Evolutionary conservation across 2,329 filamentous ascomycete genomes (phyloP).

Genomic region (Penicillium hesseltinei): DNA sequence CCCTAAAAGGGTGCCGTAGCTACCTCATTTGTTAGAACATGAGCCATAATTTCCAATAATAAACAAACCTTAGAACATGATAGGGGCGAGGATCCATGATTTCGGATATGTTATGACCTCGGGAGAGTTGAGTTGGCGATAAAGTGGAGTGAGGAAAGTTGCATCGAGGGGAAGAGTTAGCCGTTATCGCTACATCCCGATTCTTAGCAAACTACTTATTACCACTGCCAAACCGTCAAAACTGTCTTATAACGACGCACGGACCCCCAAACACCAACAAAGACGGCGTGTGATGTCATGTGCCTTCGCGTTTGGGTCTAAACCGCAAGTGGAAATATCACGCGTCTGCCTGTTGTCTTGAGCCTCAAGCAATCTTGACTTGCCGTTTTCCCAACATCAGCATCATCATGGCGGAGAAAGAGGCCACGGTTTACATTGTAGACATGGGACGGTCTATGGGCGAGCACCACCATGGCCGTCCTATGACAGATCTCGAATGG

Average conservation of each 20-base stretch:
- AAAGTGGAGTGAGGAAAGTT: not conserved
- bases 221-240: not conserved
- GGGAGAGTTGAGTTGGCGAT: not conserved
- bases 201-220: not conserved
- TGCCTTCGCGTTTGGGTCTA: conserved; percentile 36
- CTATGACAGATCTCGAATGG: conserved; percentile 82
- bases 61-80: conserved; percentile 32
- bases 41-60: not conserved
- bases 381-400: conserved; percentile 1
- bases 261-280: conserved; percentile 9
- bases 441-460: conserved; percentile 87
- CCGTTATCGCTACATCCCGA: not conserved
- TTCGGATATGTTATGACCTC: conserved; percentile 15
- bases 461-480: conserved; percentile 65
- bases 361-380: conserved; percentile 6
- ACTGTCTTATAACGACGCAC: not conserved
- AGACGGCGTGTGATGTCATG: conserved; percentile 38
- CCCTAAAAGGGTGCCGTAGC: conserved; percentile 85
- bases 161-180: not conserved
- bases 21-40: conserved; percentile 35
- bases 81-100: conserved; percentile 38
- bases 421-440: conserved; percentile 87
- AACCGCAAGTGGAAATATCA: conserved; percentile 38
- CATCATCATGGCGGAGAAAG: conserved; percentile 78
- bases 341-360: conserved; percentile 40